Evolutionary conservation across 1,284 basidiomycete genomes (phyloP).

Genomic region (Trichosporon faecale): DNA sequence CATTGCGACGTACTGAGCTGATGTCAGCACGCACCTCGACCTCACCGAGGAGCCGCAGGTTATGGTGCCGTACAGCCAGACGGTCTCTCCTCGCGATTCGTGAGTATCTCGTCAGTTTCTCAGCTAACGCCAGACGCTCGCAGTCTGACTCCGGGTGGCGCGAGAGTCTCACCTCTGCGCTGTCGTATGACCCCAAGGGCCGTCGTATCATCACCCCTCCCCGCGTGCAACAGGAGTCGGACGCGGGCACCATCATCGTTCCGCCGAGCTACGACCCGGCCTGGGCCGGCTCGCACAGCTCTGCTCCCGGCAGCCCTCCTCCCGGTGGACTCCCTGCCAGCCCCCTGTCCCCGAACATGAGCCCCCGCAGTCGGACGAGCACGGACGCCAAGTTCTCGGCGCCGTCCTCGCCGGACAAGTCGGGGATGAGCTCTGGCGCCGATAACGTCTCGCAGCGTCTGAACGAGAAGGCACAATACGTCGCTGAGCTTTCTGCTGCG

Average conservation of each 20-base stretch:
- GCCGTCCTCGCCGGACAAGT: background rate
- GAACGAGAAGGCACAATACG: background rate
- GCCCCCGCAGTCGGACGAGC: background rate
- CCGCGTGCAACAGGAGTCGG: background rate
- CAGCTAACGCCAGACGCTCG: background rate
- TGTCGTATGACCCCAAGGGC: background rate
- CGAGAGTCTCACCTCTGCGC: background rate
- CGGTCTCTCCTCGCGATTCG: background rate
- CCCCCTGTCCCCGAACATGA: background rate
- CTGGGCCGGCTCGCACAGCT: background rate
- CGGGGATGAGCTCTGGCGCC: background rate
- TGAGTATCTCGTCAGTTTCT: background rate
- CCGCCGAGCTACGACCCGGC: background rate
- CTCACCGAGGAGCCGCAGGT: background rate
- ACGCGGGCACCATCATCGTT: background rate
- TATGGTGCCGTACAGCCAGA: background rate
- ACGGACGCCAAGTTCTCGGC: background rate
- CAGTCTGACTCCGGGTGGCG: background rate
- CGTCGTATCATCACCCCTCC: background rate
- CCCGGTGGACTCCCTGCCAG: too few relatives aligned
- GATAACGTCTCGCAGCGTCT: background rate
- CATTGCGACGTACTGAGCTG: background rate
- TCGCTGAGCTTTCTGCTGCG: background rate
- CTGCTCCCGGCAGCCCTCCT: background rate
- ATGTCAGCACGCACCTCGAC: background rate